Base-by-base conservation (phyloP, 495 filamentous ascomycete genomes). In the Aspergillus coremiiformis region DNA sequence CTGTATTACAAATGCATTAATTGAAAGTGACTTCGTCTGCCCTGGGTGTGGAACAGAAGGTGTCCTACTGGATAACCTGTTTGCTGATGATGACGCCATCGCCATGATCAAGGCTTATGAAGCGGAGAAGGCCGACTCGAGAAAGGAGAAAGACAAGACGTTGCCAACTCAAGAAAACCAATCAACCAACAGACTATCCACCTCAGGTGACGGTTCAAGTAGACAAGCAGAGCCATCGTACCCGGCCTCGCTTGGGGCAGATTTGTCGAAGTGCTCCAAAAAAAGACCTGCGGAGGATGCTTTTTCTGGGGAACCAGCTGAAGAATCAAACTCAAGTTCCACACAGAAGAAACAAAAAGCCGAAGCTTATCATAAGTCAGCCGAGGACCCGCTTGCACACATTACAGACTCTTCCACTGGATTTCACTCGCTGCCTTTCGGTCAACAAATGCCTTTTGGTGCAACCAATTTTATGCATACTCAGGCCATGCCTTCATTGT, bases 21-120 rank as follows among this genome's bases (percentile, higher is more conserved):
- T 95, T 72, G 90, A 97, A 75, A 92, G 85, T 79, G 93, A 98
- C 78, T 89, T 98, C 74, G 77, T 87, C 62, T 98, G 93, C 67
- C 94, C 94, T 50, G 84, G 82, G 46, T 98, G 93, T 76, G 80
- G 85, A 65, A 87, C 82, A 39, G 90, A 95, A 57, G 90, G 88
- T 53, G 87, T 96, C 42, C 75, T 96, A 51, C 85, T 97, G 70
- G 94, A 96, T 81, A 84, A 95, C 70, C 81, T 98, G 48, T 79
- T 80, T 61, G 66, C 80, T 51, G 91, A 97, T 70, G 84, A 86
- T 44, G 89, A 92, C 51, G 79, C 81, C 27, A 76, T 78, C 51
- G 70, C 78, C 47, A 93, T 90, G 69, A 84, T 94, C 55, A 85
- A 86, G 69, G 73, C 67, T n/a, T 96, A 84, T 57, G 78, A 93